A percentile compares a stretch with the other conserved stretches of the same genome.
These are phyloP conservation scores for Kodamaea lidongshanica DNA, from an alignment of 805 yeast genomes.

Conservation along the genomic window DNA sequence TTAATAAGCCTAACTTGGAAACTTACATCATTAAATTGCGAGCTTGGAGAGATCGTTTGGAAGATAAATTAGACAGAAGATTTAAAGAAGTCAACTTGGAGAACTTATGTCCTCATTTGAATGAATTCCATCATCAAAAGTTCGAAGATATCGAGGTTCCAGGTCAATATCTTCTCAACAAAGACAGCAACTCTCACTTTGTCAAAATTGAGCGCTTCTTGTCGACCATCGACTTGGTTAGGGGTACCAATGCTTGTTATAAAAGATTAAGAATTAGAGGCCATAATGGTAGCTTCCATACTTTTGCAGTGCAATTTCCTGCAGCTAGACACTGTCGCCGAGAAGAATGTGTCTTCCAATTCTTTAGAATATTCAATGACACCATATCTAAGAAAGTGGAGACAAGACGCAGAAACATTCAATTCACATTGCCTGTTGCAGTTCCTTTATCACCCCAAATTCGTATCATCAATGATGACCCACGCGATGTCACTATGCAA, in stretches of 20 bases:
- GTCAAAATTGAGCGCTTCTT: slow-evolving; percentile 88
- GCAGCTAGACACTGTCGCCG: slow-evolving; percentile 96
- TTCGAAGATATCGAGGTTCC: slow-evolving; percentile 97
- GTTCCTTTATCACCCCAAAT: slow-evolving; percentile 94
- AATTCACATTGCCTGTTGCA: slow-evolving; percentile 83
- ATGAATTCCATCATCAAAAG: slow-evolving; percentile 96
- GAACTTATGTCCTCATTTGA: slow-evolving; percentile 86
- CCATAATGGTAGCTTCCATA: slow-evolving; percentile 84
- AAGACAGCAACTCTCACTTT: slow-evolving; percentile 85
- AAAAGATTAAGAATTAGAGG: slow-evolving; percentile 87
- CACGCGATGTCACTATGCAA: slow-evolving; percentile 68
- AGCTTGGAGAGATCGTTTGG: slow-evolving; percentile 88
- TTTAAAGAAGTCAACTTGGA: slow-evolving; percentile 77
- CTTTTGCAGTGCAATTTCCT: slow-evolving; percentile 95
- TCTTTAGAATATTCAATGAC: slow-evolving; percentile 83
- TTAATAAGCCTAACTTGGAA: slow-evolving; percentile 81
- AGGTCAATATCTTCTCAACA: slow-evolving; percentile 87
- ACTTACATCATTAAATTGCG: slow-evolving; percentile 77
- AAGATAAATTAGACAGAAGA: slow-evolving; percentile 83
- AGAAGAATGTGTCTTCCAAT: slow-evolving; percentile 89
- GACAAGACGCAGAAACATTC: slow-evolving; percentile 77
- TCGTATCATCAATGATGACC: slow-evolving; percentile 80
- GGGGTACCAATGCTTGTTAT: slow-evolving; percentile 88
- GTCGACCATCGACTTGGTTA: slow-evolving; percentile 79
- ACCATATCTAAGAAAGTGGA: slow-evolving; percentile 77